Evolutionary conservation across 2,329 filamentous ascomycete genomes (phyloP).

Genomic region (Ascochyta koolunga): DNA sequence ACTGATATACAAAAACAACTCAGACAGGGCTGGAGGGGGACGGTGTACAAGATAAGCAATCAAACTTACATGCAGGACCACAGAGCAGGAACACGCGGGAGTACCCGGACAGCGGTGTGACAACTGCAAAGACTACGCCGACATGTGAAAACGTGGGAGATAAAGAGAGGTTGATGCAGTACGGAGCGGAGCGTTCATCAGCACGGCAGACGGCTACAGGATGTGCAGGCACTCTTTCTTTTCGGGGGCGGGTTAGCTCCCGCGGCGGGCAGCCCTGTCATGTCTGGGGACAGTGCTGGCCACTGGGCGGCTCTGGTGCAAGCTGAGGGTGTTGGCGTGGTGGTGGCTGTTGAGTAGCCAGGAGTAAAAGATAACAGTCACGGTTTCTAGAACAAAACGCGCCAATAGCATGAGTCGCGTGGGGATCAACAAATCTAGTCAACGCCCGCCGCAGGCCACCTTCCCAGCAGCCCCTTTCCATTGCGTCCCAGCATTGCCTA

Average conservation of each 20-base stretch:
- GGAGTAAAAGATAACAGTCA: constrained; percentile 38
- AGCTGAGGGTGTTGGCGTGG: constrained; percentile 24
- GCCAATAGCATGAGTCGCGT: constrained; percentile 26
- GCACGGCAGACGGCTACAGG: constrained; percentile 26
- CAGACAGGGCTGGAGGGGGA: constrained; percentile 25
- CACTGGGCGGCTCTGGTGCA: constrained; percentile 22
- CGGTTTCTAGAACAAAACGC: constrained; percentile 15
- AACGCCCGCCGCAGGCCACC: constrained; percentile 20
- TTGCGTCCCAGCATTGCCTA: constrained; percentile 21
- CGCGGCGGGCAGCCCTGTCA: constrained; percentile 37
- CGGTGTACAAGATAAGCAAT: constrained; percentile 44
- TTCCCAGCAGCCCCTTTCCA: constrained; percentile 12
- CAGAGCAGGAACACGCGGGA: constrained; percentile 35
- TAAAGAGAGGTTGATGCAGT: constrained; percentile 24
- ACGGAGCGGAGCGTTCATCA: constrained; percentile 16
- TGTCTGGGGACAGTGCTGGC: constrained; percentile 26
- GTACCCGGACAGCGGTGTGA: constrained; percentile 38
- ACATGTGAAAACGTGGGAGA: constrained; percentile 33
- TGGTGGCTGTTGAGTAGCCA: constrained; percentile 25
- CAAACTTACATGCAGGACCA: constrained; percentile 32
- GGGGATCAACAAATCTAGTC: constrained; percentile 18
- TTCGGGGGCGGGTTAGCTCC: constrained; percentile 42
- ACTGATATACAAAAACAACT: constrained; percentile 38
- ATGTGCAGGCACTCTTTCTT: constrained; percentile 44
- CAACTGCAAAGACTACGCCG: constrained; percentile 28